These are phyloP conservation scores for Leptomonas pyrrhocoris DNA, from an alignment of 208 protist genomes.

Conservation along the genomic window DNA sequence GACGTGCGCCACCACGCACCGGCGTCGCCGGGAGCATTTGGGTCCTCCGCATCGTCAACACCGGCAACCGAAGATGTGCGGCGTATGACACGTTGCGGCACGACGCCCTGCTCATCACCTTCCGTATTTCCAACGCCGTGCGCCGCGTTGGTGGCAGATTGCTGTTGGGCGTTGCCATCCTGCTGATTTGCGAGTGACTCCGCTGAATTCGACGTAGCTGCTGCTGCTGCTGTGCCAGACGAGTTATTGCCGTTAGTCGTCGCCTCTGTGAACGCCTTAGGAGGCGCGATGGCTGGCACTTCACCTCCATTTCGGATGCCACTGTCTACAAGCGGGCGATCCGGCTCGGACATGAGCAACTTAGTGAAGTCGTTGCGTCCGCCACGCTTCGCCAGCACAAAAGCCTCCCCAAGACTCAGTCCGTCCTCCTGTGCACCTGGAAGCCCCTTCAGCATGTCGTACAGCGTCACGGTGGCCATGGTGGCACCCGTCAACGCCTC, in stretches of 20 bases:
- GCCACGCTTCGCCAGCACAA: constrained; percentile 82
- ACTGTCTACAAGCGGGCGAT: constrained; percentile 32
- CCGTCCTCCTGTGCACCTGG: constrained; percentile 86
- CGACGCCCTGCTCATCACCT: constrained; percentile 21
- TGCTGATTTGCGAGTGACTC: neutral
- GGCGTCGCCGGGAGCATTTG: constrained; percentile 33
- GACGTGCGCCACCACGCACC: constrained; percentile 77
- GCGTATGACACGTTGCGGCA: constrained; percentile 12
- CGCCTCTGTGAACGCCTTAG: constrained; percentile 8
- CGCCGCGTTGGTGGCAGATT: neutral
- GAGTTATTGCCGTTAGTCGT: neutral
- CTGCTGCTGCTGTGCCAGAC: neutral
- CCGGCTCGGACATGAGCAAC: constrained; percentile 82
- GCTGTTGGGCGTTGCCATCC: neutral
- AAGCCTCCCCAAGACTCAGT: constrained; percentile 75
- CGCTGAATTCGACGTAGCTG: neutral
- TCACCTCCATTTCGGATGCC: neutral
- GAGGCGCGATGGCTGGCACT: constrained; percentile 8
- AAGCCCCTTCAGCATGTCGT: constrained; percentile 86
- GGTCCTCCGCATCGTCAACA: neutral
- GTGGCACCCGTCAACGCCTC: constrained; percentile 94
- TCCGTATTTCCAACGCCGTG: constrained; percentile 13
- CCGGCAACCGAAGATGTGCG: neutral
- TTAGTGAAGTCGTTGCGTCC: constrained; percentile 84
- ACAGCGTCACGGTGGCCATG: constrained; percentile 87